A percentile compares a stretch with the other conserved stretches of the same genome.
Conservation (phyloP, 306 rosid genomes). For the Begonia loranthoides region DNA sequence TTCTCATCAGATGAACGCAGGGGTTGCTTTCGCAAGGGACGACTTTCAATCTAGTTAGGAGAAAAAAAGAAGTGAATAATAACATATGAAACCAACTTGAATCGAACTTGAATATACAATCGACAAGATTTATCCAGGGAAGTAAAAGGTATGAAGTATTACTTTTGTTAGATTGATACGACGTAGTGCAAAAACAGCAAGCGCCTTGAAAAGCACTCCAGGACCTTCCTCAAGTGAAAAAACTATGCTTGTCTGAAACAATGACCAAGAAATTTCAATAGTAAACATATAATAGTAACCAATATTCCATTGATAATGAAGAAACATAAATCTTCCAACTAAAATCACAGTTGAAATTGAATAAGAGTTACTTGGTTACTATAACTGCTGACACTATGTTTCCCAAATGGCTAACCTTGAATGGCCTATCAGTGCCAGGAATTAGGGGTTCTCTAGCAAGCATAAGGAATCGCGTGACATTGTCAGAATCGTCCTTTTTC, state of each 20-base stretch:
- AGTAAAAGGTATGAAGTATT: constrained; percentile 4
- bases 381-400: not conserved
- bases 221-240: constrained; percentile 97
- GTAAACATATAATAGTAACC: not conserved
- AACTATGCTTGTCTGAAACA: constrained; percentile 81
- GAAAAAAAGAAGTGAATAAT: constrained; percentile 17
- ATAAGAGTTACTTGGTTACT: too few species aligned
- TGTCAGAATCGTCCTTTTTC: constrained; percentile 75
- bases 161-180: constrained; percentile 84
- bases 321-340: not conserved
- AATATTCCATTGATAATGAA: not conserved
- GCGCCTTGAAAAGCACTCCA: constrained; percentile 93
- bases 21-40: constrained; percentile 76
- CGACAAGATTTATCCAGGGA: constrained; percentile 1
- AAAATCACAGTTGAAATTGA: not conserved
- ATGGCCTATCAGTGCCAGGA: constrained; percentile 80
- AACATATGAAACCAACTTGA: not conserved
- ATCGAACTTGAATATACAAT: not conserved
- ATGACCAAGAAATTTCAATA: constrained; percentile 1
- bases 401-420: constrained; percentile 46
- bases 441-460: constrained; percentile 93
- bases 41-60: constrained; percentile 76
- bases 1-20: constrained; percentile 51
- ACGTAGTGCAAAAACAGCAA: constrained; percentile 92
- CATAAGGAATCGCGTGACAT: constrained; percentile 80